Percentiles rank a stretch among this genome's conserved stretches.
Evolutionary conservation across 2,329 filamentous ascomycete species (phyloP).

Genomic region (Zymoseptoria tritici): DNA sequence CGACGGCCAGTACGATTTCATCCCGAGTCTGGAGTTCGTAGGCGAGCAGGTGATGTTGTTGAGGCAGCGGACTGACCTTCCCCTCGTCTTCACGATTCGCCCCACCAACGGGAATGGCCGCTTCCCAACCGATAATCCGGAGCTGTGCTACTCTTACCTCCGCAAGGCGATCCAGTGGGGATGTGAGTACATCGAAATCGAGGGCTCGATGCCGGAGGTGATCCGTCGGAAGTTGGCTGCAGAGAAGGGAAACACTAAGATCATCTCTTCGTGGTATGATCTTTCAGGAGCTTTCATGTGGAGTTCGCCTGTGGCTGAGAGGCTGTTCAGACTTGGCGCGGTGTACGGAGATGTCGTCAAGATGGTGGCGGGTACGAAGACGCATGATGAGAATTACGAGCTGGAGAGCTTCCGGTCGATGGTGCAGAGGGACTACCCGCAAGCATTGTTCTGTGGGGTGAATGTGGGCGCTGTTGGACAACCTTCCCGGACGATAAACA

Average conservation of each 20-base stretch:
- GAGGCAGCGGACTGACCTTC: constrained; percentile 74
- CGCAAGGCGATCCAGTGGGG: constrained; percentile 81
- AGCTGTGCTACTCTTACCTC: constrained; percentile 70
- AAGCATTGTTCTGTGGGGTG: constrained; percentile 71
- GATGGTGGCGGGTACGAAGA: constrained; percentile 67
- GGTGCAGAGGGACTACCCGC: constrained; percentile 60
- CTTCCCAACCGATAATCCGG: constrained; percentile 75
- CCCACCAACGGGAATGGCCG: constrained; percentile 75
- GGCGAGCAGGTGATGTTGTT: constrained; percentile 80
- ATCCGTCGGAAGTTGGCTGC: constrained; percentile 62
- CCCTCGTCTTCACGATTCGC: constrained; percentile 83
- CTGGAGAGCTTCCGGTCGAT: constrained; percentile 80
- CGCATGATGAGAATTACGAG: constrained; percentile 81
- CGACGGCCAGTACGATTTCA: constrained; percentile 53
- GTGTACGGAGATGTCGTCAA: constrained; percentile 80
- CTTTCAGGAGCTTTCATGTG: constrained; percentile 79
- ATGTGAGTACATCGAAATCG: constrained; percentile 82
- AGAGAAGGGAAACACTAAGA: constrained; percentile 67
- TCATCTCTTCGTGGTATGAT: constrained; percentile 89
- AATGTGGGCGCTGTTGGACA: constrained; percentile 87
- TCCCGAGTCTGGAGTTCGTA: constrained; percentile 63
- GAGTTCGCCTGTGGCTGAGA: constrained; percentile 65
- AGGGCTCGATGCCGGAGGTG: constrained; percentile 74
- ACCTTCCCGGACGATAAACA: constrained; percentile 74
- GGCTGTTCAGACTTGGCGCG: constrained; percentile 63